Conservation (phyloP, 2,329 filamentous ascomycete genomes). For the Blastomyces emzantsi region DNA sequence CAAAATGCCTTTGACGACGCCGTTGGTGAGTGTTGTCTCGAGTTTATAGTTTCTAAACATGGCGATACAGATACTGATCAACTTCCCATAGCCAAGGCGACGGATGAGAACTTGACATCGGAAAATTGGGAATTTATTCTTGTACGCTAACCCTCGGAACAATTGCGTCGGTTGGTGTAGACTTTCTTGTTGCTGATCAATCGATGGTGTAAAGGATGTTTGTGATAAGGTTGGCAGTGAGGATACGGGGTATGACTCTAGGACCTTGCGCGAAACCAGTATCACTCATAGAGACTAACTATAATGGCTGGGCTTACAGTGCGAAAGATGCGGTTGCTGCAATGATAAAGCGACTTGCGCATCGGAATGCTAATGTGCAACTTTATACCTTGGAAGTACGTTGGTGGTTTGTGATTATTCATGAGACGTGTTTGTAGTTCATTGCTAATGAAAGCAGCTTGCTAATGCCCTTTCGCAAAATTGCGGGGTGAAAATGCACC, state of each 20-base stretch:
- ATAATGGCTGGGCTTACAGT: conserved; percentile 24
- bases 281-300: conserved; percentile 9
- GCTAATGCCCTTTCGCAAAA: conserved; percentile 89
- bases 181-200: not conserved
- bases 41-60: not conserved
- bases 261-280: not conserved
- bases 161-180: not conserved
- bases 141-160: conserved; percentile 30
- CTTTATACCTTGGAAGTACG: conserved; percentile 80
- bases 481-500: conserved; percentile 76
- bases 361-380: conserved; percentile 93
- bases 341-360: conserved; percentile 83
- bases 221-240: conserved; percentile 49
- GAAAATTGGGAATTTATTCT: conserved; percentile 68
- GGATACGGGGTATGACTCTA: conserved; percentile 37
- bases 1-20: conserved; percentile 63
- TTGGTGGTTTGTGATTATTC: conserved; percentile 6
- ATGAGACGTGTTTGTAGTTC: not conserved
- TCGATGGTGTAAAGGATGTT: conserved; percentile 41
- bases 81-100: conserved; percentile 58
- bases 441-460: conserved; percentile 44
- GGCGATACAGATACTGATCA: not conserved
- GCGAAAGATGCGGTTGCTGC: conserved; percentile 80
- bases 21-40: conserved; percentile 47
- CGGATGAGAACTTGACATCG: conserved; percentile 92